Base-by-base conservation (phyloP, 2,329 filamentous ascomycete genomes). In the Arthroderma uncinatum region DNA sequence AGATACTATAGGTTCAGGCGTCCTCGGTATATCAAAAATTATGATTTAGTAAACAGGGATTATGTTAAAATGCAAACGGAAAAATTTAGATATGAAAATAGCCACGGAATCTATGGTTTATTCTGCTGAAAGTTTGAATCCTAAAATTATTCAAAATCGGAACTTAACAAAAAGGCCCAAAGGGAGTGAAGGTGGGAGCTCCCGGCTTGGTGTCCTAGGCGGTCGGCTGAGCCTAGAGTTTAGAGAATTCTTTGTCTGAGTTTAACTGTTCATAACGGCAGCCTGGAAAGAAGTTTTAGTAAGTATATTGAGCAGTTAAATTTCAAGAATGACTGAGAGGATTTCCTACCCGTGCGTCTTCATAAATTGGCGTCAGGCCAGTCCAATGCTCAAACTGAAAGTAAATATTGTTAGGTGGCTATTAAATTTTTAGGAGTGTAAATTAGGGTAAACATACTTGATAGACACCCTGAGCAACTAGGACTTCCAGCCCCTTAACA, bases 401-500 rank as follows among this genome's bases (percentile, higher is more conserved):
- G 16, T n/a, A 37, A 53, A 6, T 8, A 16, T 16, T 39, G 33
- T 39, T 53, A 36, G 30, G 8, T 14, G 12, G 33, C 2, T 23
- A 30, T 53, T 53, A 5, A 34, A 14, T 37, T 21, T 28, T 7
- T 47, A 58, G 58, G 30, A 37, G 36, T 30, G 21, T 40, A 4
- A 34, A 14, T 30, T 6, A 16, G 2, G 7, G 2, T 39, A 8
- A 40, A 75, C 80, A 67, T 78, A 88, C 85, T 79, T 95, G 92
- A 74, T 91, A 87, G 50, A 84, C 74, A 0, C 82, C 93, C 72
- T 98, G 93, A 4, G 87, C 89, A 60, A 90, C 84, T 57, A 98
- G 77, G 30, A 93, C 90, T 71, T 98, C 93, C 39, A 96, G 73
- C 0, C 93, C 93, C 6, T 89, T 85, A 61, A 97, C 85, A 1